phyloP scores from a whole-genome alignment of 176 grass and related monocot species.

The Avena insularis region DNA sequence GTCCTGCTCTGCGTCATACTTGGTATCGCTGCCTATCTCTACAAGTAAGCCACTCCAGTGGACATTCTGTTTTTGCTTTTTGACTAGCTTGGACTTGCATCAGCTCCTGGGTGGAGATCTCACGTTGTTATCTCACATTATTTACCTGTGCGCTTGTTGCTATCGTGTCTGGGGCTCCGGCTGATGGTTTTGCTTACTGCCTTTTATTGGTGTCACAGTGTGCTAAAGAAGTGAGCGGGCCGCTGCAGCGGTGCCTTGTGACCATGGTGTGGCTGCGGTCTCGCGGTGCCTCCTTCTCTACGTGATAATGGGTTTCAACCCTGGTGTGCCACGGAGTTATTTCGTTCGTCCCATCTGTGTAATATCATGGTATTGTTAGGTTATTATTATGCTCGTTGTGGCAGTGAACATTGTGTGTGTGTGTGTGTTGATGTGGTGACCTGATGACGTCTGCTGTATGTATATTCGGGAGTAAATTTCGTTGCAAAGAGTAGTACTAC shows the following conservation, averaged over 20 bases:
- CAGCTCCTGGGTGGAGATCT: not conserved
- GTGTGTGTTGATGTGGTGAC: not conserved
- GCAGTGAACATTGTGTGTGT: constrained; percentile 1
- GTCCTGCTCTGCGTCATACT: constrained; percentile 82
- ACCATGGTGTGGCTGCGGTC: not conserved
- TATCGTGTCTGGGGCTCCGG: not conserved
- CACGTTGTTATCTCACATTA: not conserved
- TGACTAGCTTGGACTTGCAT: not conserved
- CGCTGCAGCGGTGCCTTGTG: not conserved
- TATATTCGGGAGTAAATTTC: constrained; percentile 45
- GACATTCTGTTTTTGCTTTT: not conserved
- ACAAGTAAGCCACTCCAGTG: constrained; percentile 64
- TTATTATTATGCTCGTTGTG: not conserved
- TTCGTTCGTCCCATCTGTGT: constrained; percentile 18
- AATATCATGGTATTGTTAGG: constrained; percentile 32
- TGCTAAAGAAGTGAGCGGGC: constrained; percentile 65
- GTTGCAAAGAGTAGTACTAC: constrained; percentile 32
- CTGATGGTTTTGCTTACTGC: not conserved
- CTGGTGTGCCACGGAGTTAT: not conserved
- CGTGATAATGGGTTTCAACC: too few relatives aligned
- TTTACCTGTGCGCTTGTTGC: not conserved
- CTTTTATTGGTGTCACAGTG: constrained; percentile 41
- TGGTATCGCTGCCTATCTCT: constrained; percentile 85
- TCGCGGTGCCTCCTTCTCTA: too few relatives aligned
- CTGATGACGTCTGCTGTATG: constrained; percentile 36